phyloP scores from a whole-genome alignment of 2,329 filamentous ascomycete species.

The Fusarium agapanthi region DNA sequence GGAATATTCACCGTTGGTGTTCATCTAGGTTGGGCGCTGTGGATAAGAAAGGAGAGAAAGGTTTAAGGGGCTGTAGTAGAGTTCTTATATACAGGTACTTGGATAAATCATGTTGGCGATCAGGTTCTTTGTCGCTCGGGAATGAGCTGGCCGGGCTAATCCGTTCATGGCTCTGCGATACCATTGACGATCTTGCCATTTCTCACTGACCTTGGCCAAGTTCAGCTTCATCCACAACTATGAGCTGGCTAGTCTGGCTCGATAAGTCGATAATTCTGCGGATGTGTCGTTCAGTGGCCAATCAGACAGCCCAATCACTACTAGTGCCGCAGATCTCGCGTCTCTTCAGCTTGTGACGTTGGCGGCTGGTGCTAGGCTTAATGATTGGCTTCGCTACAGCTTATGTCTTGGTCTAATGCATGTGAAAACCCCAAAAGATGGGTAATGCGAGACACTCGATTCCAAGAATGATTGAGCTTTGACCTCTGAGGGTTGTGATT shows the following conservation, averaged over 20 bases:
- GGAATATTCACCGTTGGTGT: not conserved
- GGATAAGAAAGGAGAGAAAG: not conserved
- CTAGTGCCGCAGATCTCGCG: not conserved
- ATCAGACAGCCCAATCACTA: accelerated
- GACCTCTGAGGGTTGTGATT: not conserved
- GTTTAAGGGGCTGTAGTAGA: not conserved
- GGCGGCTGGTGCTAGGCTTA: not conserved
- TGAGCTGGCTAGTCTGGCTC: not conserved
- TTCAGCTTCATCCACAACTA: not conserved
- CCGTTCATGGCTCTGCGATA: not conserved
- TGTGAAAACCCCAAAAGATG: not conserved
- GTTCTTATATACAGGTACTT: accelerated
- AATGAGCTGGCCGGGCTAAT: too few relatives aligned
- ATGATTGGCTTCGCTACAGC: not conserved
- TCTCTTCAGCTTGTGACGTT: not conserved
- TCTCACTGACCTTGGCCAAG: not conserved
- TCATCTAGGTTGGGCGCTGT: not conserved
- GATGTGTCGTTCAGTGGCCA: not conserved
- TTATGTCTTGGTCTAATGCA: not conserved
- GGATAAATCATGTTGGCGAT: accelerated
- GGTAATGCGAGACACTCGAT: not conserved
- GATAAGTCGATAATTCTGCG: too few relatives aligned
- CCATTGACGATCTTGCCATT: not conserved
- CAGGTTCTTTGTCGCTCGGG: too few relatives aligned
- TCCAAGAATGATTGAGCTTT: not conserved